Evolutionary conservation across 768 basidiomycete species (phyloP), one percentile per base, ranked within the genome.

Genomic region (Macrolepiota fuliginosa): DNA sequence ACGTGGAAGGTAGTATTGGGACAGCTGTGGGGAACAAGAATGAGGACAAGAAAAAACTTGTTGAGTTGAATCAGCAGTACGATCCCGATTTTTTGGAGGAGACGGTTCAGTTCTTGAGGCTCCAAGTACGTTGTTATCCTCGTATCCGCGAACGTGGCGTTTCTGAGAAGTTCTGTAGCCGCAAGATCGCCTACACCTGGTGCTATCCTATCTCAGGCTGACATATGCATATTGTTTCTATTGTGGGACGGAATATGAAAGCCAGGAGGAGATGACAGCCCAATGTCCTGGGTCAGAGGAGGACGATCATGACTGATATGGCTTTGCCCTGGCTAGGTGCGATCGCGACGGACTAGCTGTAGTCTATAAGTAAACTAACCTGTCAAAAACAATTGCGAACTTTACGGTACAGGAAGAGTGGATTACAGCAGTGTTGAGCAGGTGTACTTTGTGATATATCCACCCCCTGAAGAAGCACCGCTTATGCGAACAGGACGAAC

Each of bases 191-290:
- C 79, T 94, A 37, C 73, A 79, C 40, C 75, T 88, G 50, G 84
- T 92, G 17, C 77, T 94, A 25, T 74, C 83, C 4, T 92, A 95
- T 72, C 81, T 95, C 53, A 88, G 93, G 25, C 78, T 83, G 40
- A 81, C 77, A 63, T 84, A 93, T 71, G 70, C 78, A 4, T 94
- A 94, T 70, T 94, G 93, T 70, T 94, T 93, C 72, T 94, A 92
- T 90, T 95, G 93, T 70, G 93, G 93, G 12, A 82, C 88, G 12
- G 81, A 86, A 66, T 95, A 94, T 68, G 80, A 82, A 4, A 77
- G 80, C 64, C 71, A 74, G 5, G 81, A 82, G 15, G 89, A 91
- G 54, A 75, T 95, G 77, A 74, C 74, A 40, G 72, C 68, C 39
- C 78, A 85, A 58, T 95, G 93, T 72, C 92, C 92, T 5, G 93